Base-by-base conservation (phyloP, 2,329 filamentous ascomycete species). In the Cladosporium oxysporum region DNA sequence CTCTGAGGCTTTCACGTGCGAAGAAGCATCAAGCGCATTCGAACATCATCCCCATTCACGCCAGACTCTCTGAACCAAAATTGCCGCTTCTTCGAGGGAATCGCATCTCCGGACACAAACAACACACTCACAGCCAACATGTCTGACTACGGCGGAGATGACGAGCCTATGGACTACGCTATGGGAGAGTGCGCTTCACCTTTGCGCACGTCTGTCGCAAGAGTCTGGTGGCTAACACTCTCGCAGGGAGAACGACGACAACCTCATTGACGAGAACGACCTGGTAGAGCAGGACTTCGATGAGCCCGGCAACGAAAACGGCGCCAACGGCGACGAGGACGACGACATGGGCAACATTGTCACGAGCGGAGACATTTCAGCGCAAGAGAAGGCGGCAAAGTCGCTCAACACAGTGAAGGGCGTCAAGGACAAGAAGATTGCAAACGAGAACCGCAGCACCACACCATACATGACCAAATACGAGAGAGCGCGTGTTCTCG, bases 391-490 rank as follows among this genome's bases (percentile, higher is more conserved):
- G 5, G 77, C 78, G 18, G 79, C 78, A 31, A 74, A 75, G 41
- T 77, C 78, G 58, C 81, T 83, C 68, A 88, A 87, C 69, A 84
- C 84, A 35, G 83, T 88, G 76, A 80, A 85, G 70, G 82, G 83
- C 71, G 75, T 85, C 68, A 84, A 85, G 76, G 83, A 93, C 81
- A 97, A 96, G 86, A 96, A 92, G 82, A 94, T 99, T 59, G 87
- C 93, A 65, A 91, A 92, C 71, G 91, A 93, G 71, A 87, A 96
- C 80, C 88, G 95, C 73, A 91, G 88, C 28, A 99, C 95, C 10
- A 99, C 95, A 31, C 95, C 94, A 2, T 99, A 97, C 82, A 96
- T 99, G 94, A 99, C 95, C 71, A 99, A 99, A 83, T 99, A 99
- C 81, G 95, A 99, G 84, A 88, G 90, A 73, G 95, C 95, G 69